phyloP scores from a whole-genome alignment of 805 yeast species.

The Grigorovia yakushimaensis region DNA sequence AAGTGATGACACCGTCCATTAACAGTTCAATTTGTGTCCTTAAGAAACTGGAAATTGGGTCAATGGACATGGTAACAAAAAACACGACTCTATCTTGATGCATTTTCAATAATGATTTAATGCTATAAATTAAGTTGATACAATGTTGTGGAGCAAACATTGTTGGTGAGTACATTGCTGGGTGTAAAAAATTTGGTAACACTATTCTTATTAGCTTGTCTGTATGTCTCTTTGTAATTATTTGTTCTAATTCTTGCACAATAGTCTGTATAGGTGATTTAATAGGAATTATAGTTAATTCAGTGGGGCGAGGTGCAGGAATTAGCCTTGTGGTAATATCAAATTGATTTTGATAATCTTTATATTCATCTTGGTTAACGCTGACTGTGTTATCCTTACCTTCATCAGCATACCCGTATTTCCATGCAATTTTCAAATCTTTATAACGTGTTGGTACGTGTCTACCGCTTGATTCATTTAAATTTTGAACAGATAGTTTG shows the following conservation, averaged over 20 bases:
- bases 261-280: slow-evolving; percentile 21
- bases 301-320: slow-evolving; percentile 48
- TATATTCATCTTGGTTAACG: slow-evolving; percentile 28
- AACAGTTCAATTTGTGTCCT: slow-evolving; percentile 47
- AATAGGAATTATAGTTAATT: slow-evolving; percentile 43
- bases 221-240: slow-evolving; percentile 32
- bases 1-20: slow-evolving; percentile 57
- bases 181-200: slow-evolving; percentile 72
- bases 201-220: slow-evolving; percentile 51
- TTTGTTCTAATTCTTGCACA: slow-evolving; percentile 35
- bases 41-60: slow-evolving; percentile 45
- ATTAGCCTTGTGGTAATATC: slow-evolving; percentile 64
- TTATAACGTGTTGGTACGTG: slow-evolving; percentile 18
- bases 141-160: slow-evolving; percentile 38
- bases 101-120: slow-evolving; percentile 44
- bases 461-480: slow-evolving; percentile 30
- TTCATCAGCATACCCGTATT: slow-evolving; percentile 54
- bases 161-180: slow-evolving; percentile 55
- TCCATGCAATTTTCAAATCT: slow-evolving; percentile 87
- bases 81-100: slow-evolving; percentile 39
- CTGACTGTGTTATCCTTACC: slow-evolving; percentile 6
- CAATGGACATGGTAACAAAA: slow-evolving; percentile 50
- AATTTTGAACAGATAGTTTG: slow-evolving; percentile 58
- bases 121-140: slow-evolving; percentile 50
- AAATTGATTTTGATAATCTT: slow-evolving; percentile 54